Percentiles rank a stretch among this genome's conserved stretches.
Evolutionary conservation across 768 basidiomycete species (phyloP).

Genomic region (Auriscalpium orientale): DNA sequence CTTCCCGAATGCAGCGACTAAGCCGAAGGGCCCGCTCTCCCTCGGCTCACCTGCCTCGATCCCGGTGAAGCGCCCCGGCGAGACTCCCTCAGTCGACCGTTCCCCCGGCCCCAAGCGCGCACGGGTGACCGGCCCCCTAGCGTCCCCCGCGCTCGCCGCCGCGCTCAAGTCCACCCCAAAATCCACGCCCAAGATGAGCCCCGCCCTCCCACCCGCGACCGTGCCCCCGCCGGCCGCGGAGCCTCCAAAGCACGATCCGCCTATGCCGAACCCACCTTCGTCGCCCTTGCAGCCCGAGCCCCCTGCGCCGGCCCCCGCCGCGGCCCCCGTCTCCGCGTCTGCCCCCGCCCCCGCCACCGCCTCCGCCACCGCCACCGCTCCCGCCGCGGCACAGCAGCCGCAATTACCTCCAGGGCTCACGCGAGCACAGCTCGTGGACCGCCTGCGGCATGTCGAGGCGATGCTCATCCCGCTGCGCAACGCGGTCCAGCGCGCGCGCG

Average conservation of each 20-base stretch:
- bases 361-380: neutral
- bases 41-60: neutral
- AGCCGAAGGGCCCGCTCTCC: no score
- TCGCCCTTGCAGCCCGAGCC: neutral
- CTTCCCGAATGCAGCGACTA: neutral
- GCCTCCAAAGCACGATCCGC: neutral
- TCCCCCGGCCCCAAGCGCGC: slow-evolving; percentile 11
- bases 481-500: neutral
- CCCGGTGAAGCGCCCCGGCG: slow-evolving; percentile 13
- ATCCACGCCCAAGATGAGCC: neutral
- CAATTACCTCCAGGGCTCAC: neutral
- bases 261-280: neutral
- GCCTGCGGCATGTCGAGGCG: neutral
- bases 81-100: slow-evolving; percentile 8
- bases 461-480: neutral
- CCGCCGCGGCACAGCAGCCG: neutral
- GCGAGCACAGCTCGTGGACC: neutral
- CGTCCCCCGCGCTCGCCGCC: slow-evolving; percentile 7
- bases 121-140: slow-evolving; percentile 4
- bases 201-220: neutral
- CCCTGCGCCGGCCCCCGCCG: neutral
- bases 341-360: neutral
- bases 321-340: neutral
- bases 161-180: neutral
- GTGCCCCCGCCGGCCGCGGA: neutral